These are phyloP conservation scores for Cercospora canescens DNA, from an alignment of 2,329 filamentous ascomycete genomes.

Conservation along the genomic window DNA sequence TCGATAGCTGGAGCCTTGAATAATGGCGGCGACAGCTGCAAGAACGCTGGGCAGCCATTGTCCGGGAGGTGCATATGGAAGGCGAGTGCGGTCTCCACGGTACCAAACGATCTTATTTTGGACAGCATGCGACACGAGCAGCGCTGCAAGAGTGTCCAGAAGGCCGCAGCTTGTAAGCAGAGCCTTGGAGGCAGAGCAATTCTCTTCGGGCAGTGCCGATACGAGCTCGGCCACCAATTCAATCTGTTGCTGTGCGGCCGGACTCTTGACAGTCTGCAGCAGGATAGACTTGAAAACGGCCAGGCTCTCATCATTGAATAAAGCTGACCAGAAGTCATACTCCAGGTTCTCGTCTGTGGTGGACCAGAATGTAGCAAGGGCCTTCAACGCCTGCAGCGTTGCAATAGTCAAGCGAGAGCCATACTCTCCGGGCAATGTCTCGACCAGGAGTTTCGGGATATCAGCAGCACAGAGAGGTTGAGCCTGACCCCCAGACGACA, in stretches of 20 bases:
- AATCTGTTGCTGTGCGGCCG: conserved; percentile 62
- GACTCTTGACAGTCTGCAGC: conserved; percentile 54
- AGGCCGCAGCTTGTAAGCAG: conserved; percentile 71
- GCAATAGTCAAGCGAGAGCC: conserved; percentile 65
- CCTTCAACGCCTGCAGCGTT: conserved; percentile 72
- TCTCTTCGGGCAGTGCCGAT: conserved; percentile 63
- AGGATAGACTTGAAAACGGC: conserved; percentile 67
- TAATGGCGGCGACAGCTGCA: conserved; percentile 73
- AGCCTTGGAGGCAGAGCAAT: conserved; percentile 59
- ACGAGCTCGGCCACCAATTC: conserved; percentile 60
- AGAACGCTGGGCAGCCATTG: conserved; percentile 67
- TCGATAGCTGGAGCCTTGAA: conserved; percentile 76
- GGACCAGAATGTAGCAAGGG: conserved; percentile 64
- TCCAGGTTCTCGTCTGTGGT: conserved; percentile 12
- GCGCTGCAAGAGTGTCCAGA: conserved; percentile 74
- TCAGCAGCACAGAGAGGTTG: conserved; percentile 68
- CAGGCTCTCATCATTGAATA: conserved; percentile 66
- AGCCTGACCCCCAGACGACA: conserved; percentile 82
- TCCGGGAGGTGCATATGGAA: conserved; percentile 57
- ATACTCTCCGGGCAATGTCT: conserved; percentile 65
- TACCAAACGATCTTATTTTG: conserved; percentile 29
- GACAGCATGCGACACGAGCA: conserved; percentile 64
- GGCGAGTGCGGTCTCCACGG: conserved; percentile 23
- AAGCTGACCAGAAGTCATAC: conserved; percentile 28
- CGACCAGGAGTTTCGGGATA: conserved; percentile 68